Base-by-base conservation (phyloP, 2,329 filamentous ascomycete genomes). In the Ceratocystis alfenasii region DNA sequence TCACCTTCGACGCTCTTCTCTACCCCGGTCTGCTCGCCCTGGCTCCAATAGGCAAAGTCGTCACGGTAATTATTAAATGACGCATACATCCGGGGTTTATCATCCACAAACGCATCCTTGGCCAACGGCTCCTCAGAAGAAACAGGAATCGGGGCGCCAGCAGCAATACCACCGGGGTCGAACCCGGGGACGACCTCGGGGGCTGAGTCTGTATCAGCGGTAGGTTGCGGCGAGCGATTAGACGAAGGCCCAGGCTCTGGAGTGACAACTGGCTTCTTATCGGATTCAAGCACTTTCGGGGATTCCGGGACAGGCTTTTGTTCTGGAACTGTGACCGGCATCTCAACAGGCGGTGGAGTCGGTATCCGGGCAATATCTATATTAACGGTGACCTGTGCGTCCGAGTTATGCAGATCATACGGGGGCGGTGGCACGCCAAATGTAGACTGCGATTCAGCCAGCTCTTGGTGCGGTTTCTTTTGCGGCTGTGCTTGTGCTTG, bases 31-130 rank as follows among this genome's bases (percentile, higher is more conserved):
- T 66, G 65, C 6, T 60, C 53, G n/a, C 36, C 45, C 4, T 22
- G 30, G 2, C 30, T 41, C 12, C 50, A 67, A 50, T 55, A 59
- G 8, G 66, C 36, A 62, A 67, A 67, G 44, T 67, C 66, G 28
- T 67, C 62, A 1, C 53, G 62, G 20, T 64, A 67, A 25, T 67
- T 64, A 25, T 67, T 67, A 28, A 67, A 67, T 5, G 50, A 62
- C 3, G 62, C 66, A n/a, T 67, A 67, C 55, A 67, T 64, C 12
- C 25, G 50, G 28, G 66, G 66, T 1, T 57, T 48, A 1, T 65
- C 64, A 17, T 65, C 63, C 12, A 17, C 46, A 22, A 0, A 22
- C 17, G 0, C 48, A 12, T 20, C 20, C n/a, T 28, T 55, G 28
- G 0, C 50, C 61, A 25, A 36, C 50, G 63, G n/a, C 44, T 10